Percentiles rank a stretch among this genome's conserved stretches.
These are phyloP conservation scores for Tephrocybe sp. DNA, from an alignment of 768 basidiomycete species.

Conservation along the genomic window DNA sequence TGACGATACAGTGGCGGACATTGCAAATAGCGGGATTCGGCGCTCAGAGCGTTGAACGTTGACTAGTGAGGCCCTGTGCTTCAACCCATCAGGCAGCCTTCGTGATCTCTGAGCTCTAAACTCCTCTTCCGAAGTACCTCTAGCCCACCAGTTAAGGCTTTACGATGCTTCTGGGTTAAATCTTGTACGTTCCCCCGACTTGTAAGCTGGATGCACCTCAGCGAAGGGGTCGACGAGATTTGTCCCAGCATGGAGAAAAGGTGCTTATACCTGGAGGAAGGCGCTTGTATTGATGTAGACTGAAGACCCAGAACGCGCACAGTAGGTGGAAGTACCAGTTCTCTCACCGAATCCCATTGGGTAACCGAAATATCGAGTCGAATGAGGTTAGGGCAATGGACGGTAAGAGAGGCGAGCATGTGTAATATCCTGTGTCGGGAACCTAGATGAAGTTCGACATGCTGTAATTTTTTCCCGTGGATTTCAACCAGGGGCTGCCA, in stretches of 20 bases:
- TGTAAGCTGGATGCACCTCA: constrained; percentile 15
- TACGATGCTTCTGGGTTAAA: constrained; percentile 12
- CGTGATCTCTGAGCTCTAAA: constrained; percentile 14
- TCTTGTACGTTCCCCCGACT: constrained; percentile 12
- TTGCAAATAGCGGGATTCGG: no score
- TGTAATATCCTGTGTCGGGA: neutral
- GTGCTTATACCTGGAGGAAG: constrained; percentile 1
- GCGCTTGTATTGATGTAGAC: constrained; percentile 5
- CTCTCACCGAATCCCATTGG: constrained; percentile 4
- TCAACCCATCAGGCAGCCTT: constrained; percentile 12
- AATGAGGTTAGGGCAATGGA: constrained; percentile 11
- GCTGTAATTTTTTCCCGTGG: constrained; percentile 13
- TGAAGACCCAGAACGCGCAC: constrained; percentile 18
- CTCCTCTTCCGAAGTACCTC: constrained; percentile 7
- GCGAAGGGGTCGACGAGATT: constrained; percentile 2
- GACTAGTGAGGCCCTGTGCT: no score
- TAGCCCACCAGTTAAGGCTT: constrained; percentile 1
- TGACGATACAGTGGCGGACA: no score
- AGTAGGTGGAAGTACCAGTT: constrained; percentile 7
- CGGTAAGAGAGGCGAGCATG: neutral
- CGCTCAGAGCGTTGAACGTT: no score
- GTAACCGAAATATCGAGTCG: constrained; percentile 15
- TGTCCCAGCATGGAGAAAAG: constrained; percentile 6
- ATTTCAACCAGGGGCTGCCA: constrained; percentile 7
- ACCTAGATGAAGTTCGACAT: constrained; percentile 6